A percentile compares a stretch with the other conserved stretches of the same genome.
Conservation (phyloP, 2,329 filamentous ascomycete species). For the Zasmidium cellare region DNA sequence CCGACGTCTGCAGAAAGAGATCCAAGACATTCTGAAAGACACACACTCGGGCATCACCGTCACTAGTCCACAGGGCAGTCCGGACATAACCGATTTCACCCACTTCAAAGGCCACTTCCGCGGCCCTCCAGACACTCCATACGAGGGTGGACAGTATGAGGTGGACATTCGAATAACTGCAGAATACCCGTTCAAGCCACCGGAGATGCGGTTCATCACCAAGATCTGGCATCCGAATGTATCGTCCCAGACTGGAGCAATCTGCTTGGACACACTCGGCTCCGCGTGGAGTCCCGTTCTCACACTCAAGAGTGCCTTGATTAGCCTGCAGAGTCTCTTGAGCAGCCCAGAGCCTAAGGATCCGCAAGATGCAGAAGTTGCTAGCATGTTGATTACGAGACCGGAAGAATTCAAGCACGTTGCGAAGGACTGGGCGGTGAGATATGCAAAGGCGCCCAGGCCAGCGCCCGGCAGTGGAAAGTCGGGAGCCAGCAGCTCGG, state of each 20-base stretch:
- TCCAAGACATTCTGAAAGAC: slow-evolving; percentile 73
- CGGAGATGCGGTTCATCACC: slow-evolving; percentile 86
- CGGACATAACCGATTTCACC: slow-evolving; percentile 68
- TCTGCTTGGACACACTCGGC: slow-evolving; percentile 90
- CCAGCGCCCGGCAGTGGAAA: slow-evolving; percentile 51
- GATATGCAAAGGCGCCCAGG: slow-evolving; percentile 74
- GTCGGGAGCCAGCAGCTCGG: slow-evolving; percentile 28
- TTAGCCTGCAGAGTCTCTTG: slow-evolving; percentile 90
- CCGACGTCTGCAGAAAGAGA: slow-evolving; percentile 71
- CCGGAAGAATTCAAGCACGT: slow-evolving; percentile 77
- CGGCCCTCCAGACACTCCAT: slow-evolving; percentile 89
- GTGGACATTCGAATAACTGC: slow-evolving; percentile 86
- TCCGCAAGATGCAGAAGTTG: slow-evolving; percentile 94
- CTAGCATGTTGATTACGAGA: slow-evolving; percentile 79
- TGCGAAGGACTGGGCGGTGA: slow-evolving; percentile 87
- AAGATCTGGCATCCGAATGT: slow-evolving; percentile 98
- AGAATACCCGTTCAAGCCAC: slow-evolving; percentile 91
- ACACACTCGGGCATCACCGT: slow-evolving; percentile 74
- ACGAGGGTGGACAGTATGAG: slow-evolving; percentile 78
- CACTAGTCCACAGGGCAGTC: slow-evolving; percentile 41
- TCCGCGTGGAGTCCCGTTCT: slow-evolving; percentile 92
- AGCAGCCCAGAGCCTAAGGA: slow-evolving; percentile 94
- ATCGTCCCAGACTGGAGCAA: slow-evolving; percentile 77
- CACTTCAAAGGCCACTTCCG: slow-evolving; percentile 81
- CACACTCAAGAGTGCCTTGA: slow-evolving; percentile 91